Base-by-base conservation (phyloP, 2,329 filamentous ascomycete species). In the Exophiala aquamarina region DNA sequence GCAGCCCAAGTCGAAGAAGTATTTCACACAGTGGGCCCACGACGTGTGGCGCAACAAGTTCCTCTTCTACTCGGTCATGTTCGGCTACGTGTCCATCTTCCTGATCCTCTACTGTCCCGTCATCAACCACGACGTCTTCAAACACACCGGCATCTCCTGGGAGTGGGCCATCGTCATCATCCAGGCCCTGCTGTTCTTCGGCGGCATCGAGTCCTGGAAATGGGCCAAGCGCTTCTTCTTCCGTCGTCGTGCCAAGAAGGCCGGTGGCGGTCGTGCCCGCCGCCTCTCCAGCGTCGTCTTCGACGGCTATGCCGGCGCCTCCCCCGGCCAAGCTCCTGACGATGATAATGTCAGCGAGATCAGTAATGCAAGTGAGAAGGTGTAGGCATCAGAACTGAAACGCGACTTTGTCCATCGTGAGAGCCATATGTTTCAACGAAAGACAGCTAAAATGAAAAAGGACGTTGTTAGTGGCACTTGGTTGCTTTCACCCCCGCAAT, bases 1-100 rank as follows among this genome's bases (percentile, higher is more conserved):
- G 81, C 79, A 86, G 59, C 81, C 84, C 0, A 71, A 72, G 13
- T 78, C 75, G 18, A 81, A 77, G 59, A 70, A 69, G 47, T 80
- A 82, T 61, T 74, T 84, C 47, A 83, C 80, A 0, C 80, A 86
- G 59, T 88, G 84, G 83, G 75, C 81, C 59, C 59, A 74, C 48
- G 82, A 86, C 58, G 73, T 88, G 40, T 87, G 83, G 83, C 71
- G 79, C 53, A 90, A 89, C 70, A 73, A 82, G 65, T 87, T 89
- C 70, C 70, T 86, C 15, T 86, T 86, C 72, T 85, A 75, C 70
- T 75, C 82, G 19, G 76, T 86, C 49, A 71, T 78, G 28, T 62
- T 76, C 6, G 81, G 80, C 7, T 78, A 77, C 51, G 54, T 82
- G 19, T 74, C 76, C 3, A 72, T 81, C 1, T 80, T 84, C 36